Percentiles rank a stretch among this genome's conserved stretches.
Conservation (phyloP, 805 yeast genomes). For the Lipomyces japonicus region DNA sequence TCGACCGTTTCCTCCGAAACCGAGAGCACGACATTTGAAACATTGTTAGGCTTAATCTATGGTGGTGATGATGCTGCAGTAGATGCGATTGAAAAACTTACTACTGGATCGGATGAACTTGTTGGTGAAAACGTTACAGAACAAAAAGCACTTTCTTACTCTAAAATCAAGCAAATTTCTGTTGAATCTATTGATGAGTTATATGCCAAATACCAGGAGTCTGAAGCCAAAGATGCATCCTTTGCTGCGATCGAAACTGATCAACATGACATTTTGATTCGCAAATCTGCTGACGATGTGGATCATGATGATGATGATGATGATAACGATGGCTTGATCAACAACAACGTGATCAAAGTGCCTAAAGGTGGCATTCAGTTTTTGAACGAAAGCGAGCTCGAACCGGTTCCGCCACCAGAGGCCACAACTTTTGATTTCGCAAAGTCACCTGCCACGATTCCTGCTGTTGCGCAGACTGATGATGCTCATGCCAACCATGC, state of each 20-base stretch:
- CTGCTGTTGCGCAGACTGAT: constrained; percentile 4
- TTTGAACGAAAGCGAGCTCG: constrained; percentile 28
- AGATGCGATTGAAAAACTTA: constrained; percentile 34
- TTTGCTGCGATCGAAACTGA: not conserved
- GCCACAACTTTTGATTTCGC: constrained; percentile 8
- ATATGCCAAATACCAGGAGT: constrained; percentile 1
- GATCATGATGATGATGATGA: constrained; percentile 7
- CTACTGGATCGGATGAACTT: constrained; percentile 31
- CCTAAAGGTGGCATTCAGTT: constrained; percentile 25
- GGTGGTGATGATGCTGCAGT: constrained; percentile 36
- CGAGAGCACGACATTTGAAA: constrained; percentile 34
- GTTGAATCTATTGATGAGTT: constrained; percentile 16
- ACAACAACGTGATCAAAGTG: constrained; percentile 10
- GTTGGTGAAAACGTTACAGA: constrained; percentile 30
- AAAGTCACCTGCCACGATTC: not conserved
- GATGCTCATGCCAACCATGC: constrained; percentile 12
- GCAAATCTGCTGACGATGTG: constrained; percentile 2
- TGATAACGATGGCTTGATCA: constrained; percentile 11
- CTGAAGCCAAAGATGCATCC: not conserved
- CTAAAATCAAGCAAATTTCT: constrained; percentile 14
- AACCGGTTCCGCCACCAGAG: not conserved
- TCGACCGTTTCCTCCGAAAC: constrained; percentile 22
- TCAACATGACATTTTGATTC: not conserved
- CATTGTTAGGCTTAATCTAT: constrained; percentile 34
- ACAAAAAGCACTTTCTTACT: constrained; percentile 11